Conservation (phyloP, 2,329 filamentous ascomycete species). For the Colletotrichum chlorophyti region DNA sequence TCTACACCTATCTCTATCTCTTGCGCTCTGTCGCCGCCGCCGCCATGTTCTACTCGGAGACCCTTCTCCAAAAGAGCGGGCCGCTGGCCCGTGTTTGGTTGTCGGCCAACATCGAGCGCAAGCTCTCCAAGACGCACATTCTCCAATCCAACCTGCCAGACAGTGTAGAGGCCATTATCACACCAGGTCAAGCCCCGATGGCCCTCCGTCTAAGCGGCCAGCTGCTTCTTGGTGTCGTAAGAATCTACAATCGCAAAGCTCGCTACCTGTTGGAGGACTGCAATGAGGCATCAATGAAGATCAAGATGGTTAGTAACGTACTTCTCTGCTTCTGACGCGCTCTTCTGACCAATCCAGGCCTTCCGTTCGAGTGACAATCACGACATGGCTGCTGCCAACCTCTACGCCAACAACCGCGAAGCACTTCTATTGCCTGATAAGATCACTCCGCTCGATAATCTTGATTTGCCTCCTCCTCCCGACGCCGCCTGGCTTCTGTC, state of each 20-base stretch:
- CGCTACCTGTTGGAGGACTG: slow-evolving; percentile 96
- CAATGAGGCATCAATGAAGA: slow-evolving; percentile 96
- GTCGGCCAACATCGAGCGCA: slow-evolving; percentile 97
- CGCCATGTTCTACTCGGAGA: slow-evolving; percentile 97
- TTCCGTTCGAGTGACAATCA: slow-evolving; percentile 95
- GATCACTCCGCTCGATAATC: slow-evolving; percentile 88
- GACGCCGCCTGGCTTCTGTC: slow-evolving; percentile 86
- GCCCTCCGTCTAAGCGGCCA: slow-evolving; percentile 93
- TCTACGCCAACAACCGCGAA: slow-evolving; percentile 82
- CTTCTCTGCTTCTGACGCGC: slow-evolving; percentile 6
- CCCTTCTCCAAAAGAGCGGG: slow-evolving; percentile 93
- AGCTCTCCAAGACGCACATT: slow-evolving; percentile 96
- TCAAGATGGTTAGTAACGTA: slow-evolving; percentile 97
- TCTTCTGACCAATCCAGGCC: slow-evolving; percentile 65
- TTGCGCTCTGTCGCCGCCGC: slow-evolving; percentile 27
- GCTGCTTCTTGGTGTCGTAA: slow-evolving; percentile 90
- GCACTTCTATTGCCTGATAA: slow-evolving; percentile 89
- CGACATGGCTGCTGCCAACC: slow-evolving; percentile 79
- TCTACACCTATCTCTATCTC: no score
- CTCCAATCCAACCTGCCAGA: slow-evolving; percentile 93
- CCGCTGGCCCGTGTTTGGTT: slow-evolving; percentile 97
- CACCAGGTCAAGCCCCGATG: slow-evolving; percentile 91
- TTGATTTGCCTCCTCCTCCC: slow-evolving; percentile 80
- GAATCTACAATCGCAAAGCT: slow-evolving; percentile 97
- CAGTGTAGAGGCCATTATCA: slow-evolving; percentile 94